These are phyloP conservation scores for Boletellus deceptivus DNA, from an alignment of 1,284 basidiomycete genomes.

Conservation along the genomic window DNA sequence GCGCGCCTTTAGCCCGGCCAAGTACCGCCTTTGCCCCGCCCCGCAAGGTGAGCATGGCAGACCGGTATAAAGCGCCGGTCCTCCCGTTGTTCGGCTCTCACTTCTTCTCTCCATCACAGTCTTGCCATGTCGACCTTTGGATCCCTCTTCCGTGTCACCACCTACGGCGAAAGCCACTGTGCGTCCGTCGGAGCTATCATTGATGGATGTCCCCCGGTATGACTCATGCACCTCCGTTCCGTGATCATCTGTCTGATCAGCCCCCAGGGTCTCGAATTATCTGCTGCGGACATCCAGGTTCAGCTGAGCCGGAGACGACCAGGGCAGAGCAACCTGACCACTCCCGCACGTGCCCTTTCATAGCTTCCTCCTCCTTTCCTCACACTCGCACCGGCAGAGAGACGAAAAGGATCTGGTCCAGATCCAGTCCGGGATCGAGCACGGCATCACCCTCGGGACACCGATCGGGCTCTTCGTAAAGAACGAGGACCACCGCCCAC, in stretches of 20 bases:
- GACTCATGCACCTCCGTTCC: conserved; percentile 26
- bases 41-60: background rate
- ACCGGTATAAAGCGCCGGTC: conserved; percentile 21
- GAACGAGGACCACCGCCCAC: conserved; percentile 98
- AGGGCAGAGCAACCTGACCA: conserved; percentile 96
- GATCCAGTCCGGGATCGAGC: conserved; percentile 93
- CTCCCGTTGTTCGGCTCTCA: conserved; percentile 5
- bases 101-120: conserved; percentile 6
- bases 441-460: conserved; percentile 94
- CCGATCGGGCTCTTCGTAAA: conserved; percentile 94
- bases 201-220: conserved; percentile 93
- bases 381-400: conserved; percentile 51
- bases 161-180: conserved; percentile 98
- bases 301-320: conserved; percentile 92
- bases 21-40: conserved; percentile 24
- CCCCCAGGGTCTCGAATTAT: conserved; percentile 79
- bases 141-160: conserved; percentile 88
- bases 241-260: conserved; percentile 13
- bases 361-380: conserved; percentile 4
- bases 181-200: conserved; percentile 96
- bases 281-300: conserved; percentile 83
- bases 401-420: conserved; percentile 97
- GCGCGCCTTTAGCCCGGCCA: conserved; percentile 18
- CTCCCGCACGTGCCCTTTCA: conserved; percentile 64
- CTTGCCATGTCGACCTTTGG: conserved; percentile 91